Evolutionary conservation across 202 grass and related monocot species (phyloP).

Genomic region (Tripidium arundinaceum): DNA sequence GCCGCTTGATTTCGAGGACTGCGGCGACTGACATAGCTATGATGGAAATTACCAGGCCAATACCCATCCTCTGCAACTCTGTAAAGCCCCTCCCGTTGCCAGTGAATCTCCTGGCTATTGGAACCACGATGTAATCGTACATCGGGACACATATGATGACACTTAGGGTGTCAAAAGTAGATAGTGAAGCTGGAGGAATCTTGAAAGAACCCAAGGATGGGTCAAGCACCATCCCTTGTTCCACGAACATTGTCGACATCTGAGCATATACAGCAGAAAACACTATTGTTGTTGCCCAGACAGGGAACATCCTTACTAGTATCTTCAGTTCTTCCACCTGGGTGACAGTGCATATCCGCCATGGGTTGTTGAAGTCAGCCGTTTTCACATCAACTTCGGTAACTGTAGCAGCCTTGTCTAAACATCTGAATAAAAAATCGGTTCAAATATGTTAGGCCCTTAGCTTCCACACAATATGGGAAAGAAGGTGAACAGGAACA

Average conservation of each 20-base stretch:
- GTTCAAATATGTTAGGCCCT: conserved; percentile 19
- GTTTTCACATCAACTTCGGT: conserved; percentile 65
- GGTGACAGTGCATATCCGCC: conserved; percentile 73
- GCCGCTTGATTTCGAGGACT: conserved; percentile 61
- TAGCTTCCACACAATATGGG: no score
- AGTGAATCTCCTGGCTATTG: conserved; percentile 71
- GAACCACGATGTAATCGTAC: conserved; percentile 67
- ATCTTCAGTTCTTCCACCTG: conserved; percentile 96
- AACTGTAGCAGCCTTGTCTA: conserved; percentile 84
- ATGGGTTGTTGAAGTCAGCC: conserved; percentile 47
- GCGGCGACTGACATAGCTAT: conserved; percentile 70
- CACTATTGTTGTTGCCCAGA: conserved; percentile 82
- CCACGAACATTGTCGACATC: conserved; percentile 89
- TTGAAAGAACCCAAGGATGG: conserved; percentile 70
- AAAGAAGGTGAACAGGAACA: no score
- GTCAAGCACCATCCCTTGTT: conserved; percentile 89
- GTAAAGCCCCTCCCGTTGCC: conserved; percentile 78
- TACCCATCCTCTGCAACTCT: conserved; percentile 78
- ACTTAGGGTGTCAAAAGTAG: conserved; percentile 79
- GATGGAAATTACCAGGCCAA: conserved; percentile 75
- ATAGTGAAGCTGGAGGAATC: conserved; percentile 79
- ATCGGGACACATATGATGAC: conserved; percentile 76
- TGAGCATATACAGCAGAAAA: conserved; percentile 85
- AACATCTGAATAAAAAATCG: conserved; percentile 51
- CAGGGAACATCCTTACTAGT: conserved; percentile 74